Evolutionary conservation across 495 filamentous ascomycete species (phyloP).

Genomic region (Neurospora hispaniola): DNA sequence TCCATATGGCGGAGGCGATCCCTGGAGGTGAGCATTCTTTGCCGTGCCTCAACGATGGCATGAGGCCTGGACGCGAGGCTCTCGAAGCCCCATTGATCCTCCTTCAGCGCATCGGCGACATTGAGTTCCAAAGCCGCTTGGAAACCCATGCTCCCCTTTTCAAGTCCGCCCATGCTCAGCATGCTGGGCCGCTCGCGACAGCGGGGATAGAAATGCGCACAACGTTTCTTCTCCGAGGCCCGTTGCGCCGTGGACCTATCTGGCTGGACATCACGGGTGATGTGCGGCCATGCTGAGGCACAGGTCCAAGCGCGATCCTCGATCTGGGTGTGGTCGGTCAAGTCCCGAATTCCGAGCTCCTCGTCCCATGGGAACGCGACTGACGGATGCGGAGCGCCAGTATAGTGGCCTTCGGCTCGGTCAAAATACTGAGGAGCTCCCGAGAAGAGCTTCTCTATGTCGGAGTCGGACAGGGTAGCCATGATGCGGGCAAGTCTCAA

Average conservation of each 20-base stretch:
- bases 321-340: conserved; percentile 51
- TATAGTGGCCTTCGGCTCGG: conserved; percentile 42
- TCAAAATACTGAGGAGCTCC: conserved; percentile 67
- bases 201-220: conserved; percentile 47
- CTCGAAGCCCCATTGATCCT: conserved; percentile 40
- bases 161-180: conserved; percentile 61
- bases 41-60: conserved; percentile 36
- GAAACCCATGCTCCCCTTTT: conserved; percentile 67
- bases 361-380: conserved; percentile 65
- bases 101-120: conserved; percentile 50
- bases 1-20: conserved; percentile 41
- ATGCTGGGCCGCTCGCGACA: conserved; percentile 59
- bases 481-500: conserved; percentile 43
- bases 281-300: conserved; percentile 41
- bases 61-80: conserved; percentile 29
- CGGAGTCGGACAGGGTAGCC: conserved; percentile 45
- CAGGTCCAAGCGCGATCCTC: conserved; percentile 44
- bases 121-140: conserved; percentile 60
- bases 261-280: conserved; percentile 31
- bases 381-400: conserved; percentile 48
- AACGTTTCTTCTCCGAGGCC: conserved; percentile 28
- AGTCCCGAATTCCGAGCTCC: conserved; percentile 47
- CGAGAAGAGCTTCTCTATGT: conserved; percentile 61
- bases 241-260: conserved; percentile 27
- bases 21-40: conserved; percentile 37